Percentiles rank a stretch among this genome's conserved stretches.
phyloP scores from a whole-genome alignment of 2,329 filamentous ascomycete genomes.

The Ophiostoma fasciatum region DNA sequence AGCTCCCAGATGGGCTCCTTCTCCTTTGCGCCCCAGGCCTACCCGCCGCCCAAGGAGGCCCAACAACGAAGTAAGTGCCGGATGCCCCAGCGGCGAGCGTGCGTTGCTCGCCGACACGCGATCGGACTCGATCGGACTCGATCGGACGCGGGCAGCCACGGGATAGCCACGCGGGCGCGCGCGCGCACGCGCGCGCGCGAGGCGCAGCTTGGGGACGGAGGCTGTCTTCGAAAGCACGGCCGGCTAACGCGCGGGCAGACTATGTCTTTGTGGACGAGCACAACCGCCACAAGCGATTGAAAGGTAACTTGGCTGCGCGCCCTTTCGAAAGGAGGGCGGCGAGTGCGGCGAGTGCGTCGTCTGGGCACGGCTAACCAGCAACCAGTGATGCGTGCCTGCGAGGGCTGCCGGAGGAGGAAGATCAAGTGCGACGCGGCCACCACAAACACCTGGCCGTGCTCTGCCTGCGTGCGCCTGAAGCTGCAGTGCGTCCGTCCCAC shows the following conservation, averaged over 20 bases:
- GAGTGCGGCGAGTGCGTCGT: too few species aligned
- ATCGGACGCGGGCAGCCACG: too few species aligned
- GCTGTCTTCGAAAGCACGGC: too few species aligned
- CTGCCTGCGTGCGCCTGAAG: constrained; percentile 82
- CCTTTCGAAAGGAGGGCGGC: too few species aligned
- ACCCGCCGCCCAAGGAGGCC: constrained; percentile 50
- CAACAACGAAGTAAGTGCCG: constrained; percentile 57
- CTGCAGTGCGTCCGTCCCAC: constrained; percentile 85
- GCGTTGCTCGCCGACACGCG: too few species aligned
- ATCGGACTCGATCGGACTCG: too few species aligned
- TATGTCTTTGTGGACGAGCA: constrained; percentile 99
- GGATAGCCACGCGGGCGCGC: too few species aligned
- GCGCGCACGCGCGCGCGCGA: too few species aligned
- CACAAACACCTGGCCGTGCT: constrained; percentile 95
- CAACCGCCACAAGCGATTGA: constrained; percentile 91
- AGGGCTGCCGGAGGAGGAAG: constrained; percentile 86
- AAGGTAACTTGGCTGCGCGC: constrained; percentile 62
- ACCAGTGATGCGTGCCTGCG: constrained; percentile 89
- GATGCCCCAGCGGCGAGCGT: too few species aligned
- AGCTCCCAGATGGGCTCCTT: constrained; percentile 60
- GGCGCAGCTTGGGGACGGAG: too few species aligned
- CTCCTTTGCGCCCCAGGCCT: constrained; percentile 54
- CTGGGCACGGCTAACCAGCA: not conserved
- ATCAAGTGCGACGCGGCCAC: constrained; percentile 97
- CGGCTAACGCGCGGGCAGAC: constrained; percentile 43